Evolutionary conservation across 1,284 basidiomycete genomes (phyloP), one percentile per base, ranked within the genome.

Genomic region (Ustilago esculenta): DNA sequence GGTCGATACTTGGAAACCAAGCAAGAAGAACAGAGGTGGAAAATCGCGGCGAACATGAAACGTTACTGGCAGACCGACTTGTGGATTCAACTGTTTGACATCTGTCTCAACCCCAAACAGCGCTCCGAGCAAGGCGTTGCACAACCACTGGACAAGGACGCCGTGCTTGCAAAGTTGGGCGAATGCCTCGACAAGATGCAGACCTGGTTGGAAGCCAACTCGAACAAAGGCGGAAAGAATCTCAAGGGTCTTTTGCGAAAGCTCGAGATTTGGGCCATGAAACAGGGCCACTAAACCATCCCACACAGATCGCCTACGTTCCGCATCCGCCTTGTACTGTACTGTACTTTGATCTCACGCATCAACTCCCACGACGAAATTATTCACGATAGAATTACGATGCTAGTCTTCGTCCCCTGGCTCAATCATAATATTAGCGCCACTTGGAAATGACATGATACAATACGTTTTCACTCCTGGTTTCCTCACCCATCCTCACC

Each of bases 11-110:
- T 81, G 56, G 75, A 80, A 25, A 65, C 65, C 0, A 76, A 59
- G 5, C 41, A 43, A 2, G 56, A 53, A 23, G 59, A 44, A 9
- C 34, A 24, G 1, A 46, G 46, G 32, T 50, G 40, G 32, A 58
- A 49, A 24, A 57, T 79, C 34, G 85, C 87, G 20, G 88, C 89
- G 35, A 87, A 90, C 18, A 86, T 98, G 74, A 95, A 94, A 83
- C 85, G 96, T 68, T 99, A 98, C 83, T 98, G 96, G 92, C 94
- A 98, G 83, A 86, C 85, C 34, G 90, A 91, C 15, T 83, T 97
- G 17, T 96, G 96, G 93, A 89, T 84, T 30, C 83, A 86, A 47
- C 81, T 98, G 35, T 98, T 99, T 80, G 90, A 95, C 69, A 72
- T 90, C 24, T 84, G 97, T 57, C 87, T 99, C 55, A 98, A 98